Conservation (phyloP, 2,329 filamentous ascomycete genomes). For the Emmonsiellopsis sp. region DNA sequence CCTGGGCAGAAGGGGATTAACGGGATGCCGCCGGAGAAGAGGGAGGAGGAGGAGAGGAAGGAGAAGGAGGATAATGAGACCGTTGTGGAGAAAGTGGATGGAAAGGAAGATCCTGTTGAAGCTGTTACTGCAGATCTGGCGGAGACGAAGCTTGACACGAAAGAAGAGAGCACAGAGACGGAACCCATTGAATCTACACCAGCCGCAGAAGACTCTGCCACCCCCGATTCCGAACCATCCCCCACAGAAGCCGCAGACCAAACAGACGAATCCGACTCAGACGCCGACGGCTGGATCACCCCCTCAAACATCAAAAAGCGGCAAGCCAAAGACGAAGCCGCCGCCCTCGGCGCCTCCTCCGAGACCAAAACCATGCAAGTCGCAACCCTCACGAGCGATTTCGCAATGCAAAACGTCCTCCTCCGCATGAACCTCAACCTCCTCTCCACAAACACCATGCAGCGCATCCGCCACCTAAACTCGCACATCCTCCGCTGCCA, state of each 20-base stretch:
- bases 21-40: constrained; percentile 49
- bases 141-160: constrained; percentile 20
- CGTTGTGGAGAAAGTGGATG: constrained; percentile 27
- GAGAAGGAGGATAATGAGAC: constrained; percentile 12
- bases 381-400: constrained; percentile 90
- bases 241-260: constrained; percentile 21
- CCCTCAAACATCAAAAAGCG: constrained; percentile 83
- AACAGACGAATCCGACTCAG: constrained; percentile 34
- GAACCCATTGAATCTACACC: neutral
- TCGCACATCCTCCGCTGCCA: constrained; percentile 90
- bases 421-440: constrained; percentile 91
- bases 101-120: constrained; percentile 18
- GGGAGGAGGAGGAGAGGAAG: constrained; percentile 14
- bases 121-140: constrained; percentile 22
- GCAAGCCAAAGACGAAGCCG: constrained; percentile 57
- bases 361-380: constrained; percentile 65
- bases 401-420: constrained; percentile 94
- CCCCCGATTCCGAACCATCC: constrained; percentile 16
- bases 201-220: constrained; percentile 3
- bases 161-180: neutral
- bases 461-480: constrained; percentile 74
- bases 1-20: constrained; percentile 74
- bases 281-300: constrained; percentile 79
- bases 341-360: constrained; percentile 39
- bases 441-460: constrained; percentile 61